These are phyloP conservation scores for Incumbomyces delicatus DNA, from an alignment of 2,329 filamentous ascomycete species.

Conservation along the genomic window DNA sequence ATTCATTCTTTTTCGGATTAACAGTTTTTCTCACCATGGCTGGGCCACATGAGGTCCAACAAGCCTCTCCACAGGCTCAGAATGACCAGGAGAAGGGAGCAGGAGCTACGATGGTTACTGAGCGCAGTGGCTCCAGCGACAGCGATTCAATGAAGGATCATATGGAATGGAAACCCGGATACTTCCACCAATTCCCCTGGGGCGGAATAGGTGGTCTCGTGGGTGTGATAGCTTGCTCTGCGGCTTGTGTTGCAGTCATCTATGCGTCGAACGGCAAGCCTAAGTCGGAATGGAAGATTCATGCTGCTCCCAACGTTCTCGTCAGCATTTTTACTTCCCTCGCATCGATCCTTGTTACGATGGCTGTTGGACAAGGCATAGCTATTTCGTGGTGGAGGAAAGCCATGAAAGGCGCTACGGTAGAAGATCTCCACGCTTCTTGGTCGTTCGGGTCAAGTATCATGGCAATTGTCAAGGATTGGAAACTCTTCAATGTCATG, in stretches of 20 bases:
- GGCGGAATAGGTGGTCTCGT: neutral
- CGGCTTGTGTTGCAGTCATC: neutral
- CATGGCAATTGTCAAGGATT: neutral
- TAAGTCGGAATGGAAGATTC: neutral
- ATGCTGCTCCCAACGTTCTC: neutral
- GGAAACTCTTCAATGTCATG: neutral
- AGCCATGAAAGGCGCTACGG: conserved; percentile 8
- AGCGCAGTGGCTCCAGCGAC: too few relatives aligned
- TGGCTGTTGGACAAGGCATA: conserved; percentile 5
- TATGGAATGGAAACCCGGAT: neutral
- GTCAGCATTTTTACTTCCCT: neutral
- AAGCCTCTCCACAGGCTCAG: too few relatives aligned
- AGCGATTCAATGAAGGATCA: too few relatives aligned
- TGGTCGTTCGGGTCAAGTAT: neutral
- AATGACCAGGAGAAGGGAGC: too few relatives aligned
- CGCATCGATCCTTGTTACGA: neutral
- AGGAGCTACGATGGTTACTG: too few relatives aligned
- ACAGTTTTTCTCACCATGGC: too few relatives aligned
- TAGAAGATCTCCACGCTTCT: conserved; percentile 5
- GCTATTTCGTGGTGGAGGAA: conserved; percentile 8
- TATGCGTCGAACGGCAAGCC: neutral
- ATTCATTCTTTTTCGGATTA: too few relatives aligned
- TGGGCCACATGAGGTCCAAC: too few relatives aligned
- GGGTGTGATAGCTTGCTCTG: neutral
- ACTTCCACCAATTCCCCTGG: neutral